These are phyloP conservation scores for Cordyceps cicadae DNA, from an alignment of 2,329 filamentous ascomycete species.

Conservation along the genomic window DNA sequence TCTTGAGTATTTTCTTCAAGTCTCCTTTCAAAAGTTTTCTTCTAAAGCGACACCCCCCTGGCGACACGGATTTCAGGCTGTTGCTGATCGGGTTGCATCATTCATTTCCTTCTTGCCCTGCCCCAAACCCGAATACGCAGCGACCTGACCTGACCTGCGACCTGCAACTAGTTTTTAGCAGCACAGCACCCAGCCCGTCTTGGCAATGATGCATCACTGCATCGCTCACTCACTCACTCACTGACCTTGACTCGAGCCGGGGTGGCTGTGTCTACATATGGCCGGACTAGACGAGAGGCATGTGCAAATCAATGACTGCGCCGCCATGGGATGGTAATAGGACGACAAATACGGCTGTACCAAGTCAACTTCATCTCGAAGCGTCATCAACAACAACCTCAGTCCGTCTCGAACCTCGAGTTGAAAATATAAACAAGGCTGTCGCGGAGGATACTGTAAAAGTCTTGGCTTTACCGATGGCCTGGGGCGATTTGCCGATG, in stretches of 20 bases:
- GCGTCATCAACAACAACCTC: neutral
- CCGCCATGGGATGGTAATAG: neutral
- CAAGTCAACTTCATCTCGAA: neutral
- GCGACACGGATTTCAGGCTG: too few relatives aligned
- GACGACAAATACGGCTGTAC: too few relatives aligned
- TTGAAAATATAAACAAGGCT: neutral
- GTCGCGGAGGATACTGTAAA: neutral
- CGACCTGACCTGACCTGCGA: neutral
- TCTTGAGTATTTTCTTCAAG: too few relatives aligned
- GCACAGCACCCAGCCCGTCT: too few relatives aligned
- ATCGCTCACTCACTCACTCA: too few relatives aligned
- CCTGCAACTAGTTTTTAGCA: too few relatives aligned
- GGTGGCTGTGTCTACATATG: neutral
- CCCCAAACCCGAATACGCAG: neutral
- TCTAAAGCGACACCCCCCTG: too few relatives aligned
- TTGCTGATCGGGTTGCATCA: neutral
- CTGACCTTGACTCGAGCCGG: neutral
- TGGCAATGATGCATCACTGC: neutral
- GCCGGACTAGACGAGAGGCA: neutral
- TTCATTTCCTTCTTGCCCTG: neutral
- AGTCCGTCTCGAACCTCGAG: neutral
- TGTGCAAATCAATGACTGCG: neutral
- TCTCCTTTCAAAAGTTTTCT: too few relatives aligned
- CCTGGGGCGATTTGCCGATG: slow-evolving; percentile 2
- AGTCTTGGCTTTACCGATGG: neutral